These are phyloP conservation scores for Diatrype stigma DNA, from an alignment of 2,329 filamentous ascomycete species.

Conservation along the genomic window DNA sequence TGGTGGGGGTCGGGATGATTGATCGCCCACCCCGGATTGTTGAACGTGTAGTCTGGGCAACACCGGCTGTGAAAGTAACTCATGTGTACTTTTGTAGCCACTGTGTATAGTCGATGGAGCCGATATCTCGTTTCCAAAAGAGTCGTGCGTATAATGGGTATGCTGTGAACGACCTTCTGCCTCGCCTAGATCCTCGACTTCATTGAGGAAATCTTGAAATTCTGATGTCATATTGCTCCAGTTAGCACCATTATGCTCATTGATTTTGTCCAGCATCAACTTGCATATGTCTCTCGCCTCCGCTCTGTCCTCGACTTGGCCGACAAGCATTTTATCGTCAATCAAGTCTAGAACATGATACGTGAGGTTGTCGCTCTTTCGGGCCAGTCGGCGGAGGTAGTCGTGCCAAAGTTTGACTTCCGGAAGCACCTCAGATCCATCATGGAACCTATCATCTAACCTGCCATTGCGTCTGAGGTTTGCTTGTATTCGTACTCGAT, in stretches of 20 bases:
- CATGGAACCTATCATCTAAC: slow-evolving; percentile 19
- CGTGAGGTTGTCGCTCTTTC: slow-evolving; percentile 18
- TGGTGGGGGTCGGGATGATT: too few relatives aligned
- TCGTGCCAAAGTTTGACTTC: slow-evolving; percentile 20
- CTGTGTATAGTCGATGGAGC: neutral
- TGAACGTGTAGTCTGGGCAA: neutral
- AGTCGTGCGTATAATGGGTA: neutral
- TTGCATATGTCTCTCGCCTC: slow-evolving; percentile 1
- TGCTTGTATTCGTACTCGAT: slow-evolving; percentile 11
- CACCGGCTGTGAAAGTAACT: neutral
- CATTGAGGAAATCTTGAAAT: neutral
- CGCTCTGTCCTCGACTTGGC: slow-evolving; percentile 3
- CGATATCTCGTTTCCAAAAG: neutral
- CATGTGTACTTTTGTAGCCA: neutral
- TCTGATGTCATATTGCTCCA: neutral
- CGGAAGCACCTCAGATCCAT: slow-evolving; percentile 14
- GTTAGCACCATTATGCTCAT: slow-evolving; percentile 1
- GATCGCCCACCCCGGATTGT: neutral
- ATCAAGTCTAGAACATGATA: slow-evolving; percentile 19
- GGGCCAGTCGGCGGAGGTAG: slow-evolving; percentile 10
- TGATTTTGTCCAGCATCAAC: neutral
- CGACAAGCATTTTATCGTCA: slow-evolving; percentile 19
- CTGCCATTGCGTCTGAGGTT: slow-evolving; percentile 1
- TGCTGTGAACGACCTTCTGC: neutral
- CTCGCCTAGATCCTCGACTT: neutral